Base-by-base conservation (phyloP, 192 early-diverging fungal genomes). In the Podila clonocystis region DNA sequence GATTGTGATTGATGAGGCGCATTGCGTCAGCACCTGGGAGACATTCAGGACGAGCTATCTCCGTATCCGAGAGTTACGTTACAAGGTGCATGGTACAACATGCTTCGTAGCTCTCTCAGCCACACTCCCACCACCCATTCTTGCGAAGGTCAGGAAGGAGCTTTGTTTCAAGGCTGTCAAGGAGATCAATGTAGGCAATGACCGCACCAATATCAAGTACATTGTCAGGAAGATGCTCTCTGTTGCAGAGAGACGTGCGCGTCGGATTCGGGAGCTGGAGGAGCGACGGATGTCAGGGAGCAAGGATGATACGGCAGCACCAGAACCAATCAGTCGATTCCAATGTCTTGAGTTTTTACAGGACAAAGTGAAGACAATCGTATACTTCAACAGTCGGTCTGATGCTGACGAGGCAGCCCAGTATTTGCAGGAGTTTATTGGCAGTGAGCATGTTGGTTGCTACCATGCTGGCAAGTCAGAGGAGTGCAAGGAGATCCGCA, bases 1-100 rank as follows among this genome's bases (percentile, higher is more conserved):
- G 5, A 22, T 72, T 5, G 41, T 72, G 2, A 1, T 72, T 12
- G 70, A 72, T 64, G 70, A 72, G 55, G 70, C 70, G 4, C 70
- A 72, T 24, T 64, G 70, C 22, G 28, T 72, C 34, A 45, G 52
- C 13, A 29, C 62, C 52, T 72, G 62, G 62, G 68, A 50, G 11
- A 50, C 17, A 0, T 64, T 64, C 36, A 52, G 70, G 52, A 34
- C 9, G 0, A 12, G 38, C 5, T 72, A 72, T 30, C 24, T 8
- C 19, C 33, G 30, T n/a, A 9, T 72, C n/a, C 50, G 70, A 9
- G 34, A 24, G 13, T 34, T 72, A 8, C 70, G 62, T n/a, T 24
- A 31, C 26, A 38, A n/a, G 17, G 34, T 72, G 1, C 50, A 19
- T 55, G 33, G n/a, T 4, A 28, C 19, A 29, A 24, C 38, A 1